Evolutionary conservation across 2,329 filamentous ascomycete genomes (phyloP), one percentile per base, ranked within the genome.

Genomic region (Scolecobasidium constrictum): DNA sequence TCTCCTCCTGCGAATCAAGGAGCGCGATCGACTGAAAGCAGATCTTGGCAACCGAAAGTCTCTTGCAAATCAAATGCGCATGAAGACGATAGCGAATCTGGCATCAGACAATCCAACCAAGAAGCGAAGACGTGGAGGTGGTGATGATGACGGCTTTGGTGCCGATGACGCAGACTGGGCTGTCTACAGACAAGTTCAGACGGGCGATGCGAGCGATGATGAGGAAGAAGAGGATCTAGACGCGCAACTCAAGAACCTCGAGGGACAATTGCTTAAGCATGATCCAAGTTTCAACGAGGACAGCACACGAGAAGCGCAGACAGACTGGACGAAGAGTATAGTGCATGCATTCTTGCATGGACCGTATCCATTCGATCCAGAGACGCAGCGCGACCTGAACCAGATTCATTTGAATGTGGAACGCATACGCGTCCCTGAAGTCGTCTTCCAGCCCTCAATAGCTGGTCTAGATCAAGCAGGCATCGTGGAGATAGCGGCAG

Each of bases 141-240:
- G 82, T 3, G 90, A 96, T 57, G 92, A 98, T 54, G 92, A 98
- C 58, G 87, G 86, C 47, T 98, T 98, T 57, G 92, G 92, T 44
- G 88, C 88, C 39, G 90, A 98, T 60, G 92, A 98, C 56, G 88
- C 93, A 45, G 92, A 98, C 61, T 98, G 92, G 92, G 86, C 86
- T 45, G 86, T 98, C 12, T 98, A 98, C 63, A 81, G 92, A 42
- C 86, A 86, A 33, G 93, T 96, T 45, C 85, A 86, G 2, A 86
- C 84, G 1, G 87, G 86, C 40, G 82, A 83, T 41, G 52, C 72
- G 51, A 86, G 83, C 56, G 86, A 92, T 48, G 88, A 95, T 51
- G 87, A 94, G 40, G 88, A 94, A 57, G 90, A 96, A 57, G 85
- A 90, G 60, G 90, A 96, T 54, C 73, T 94, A 0, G 74, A 77